Percentiles rank a stretch among this genome's conserved stretches.
Conservation (phyloP, 352 stramenopile genomes). For the Phytophthora cactorum region DNA sequence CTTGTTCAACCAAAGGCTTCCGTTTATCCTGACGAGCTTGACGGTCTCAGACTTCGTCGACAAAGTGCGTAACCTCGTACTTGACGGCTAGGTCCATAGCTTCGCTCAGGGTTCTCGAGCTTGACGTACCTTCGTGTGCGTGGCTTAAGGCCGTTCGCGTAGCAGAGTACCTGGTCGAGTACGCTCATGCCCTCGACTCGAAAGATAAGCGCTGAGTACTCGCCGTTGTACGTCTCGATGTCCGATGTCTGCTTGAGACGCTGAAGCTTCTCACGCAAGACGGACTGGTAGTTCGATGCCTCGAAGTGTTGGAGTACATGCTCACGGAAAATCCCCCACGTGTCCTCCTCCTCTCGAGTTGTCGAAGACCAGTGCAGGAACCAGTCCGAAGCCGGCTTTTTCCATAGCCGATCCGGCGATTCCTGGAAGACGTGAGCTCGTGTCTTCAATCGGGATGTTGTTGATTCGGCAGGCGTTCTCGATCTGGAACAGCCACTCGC, state of each 20-base stretch:
- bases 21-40: no score
- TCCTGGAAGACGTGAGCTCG: not conserved
- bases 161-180: not conserved
- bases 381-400: not conserved
- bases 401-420: not conserved
- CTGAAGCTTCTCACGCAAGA: constrained; percentile 2
- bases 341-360: not conserved
- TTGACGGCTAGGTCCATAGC: constrained; percentile 10
- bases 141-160: constrained; percentile 5
- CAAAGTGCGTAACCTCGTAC: constrained; percentile 7
- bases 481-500: no score
- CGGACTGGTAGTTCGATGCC: constrained; percentile 9
- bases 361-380: constrained; percentile 14
- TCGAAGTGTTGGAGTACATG: not conserved
- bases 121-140: constrained; percentile 6
- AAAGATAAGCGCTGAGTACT: not conserved
- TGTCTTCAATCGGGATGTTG: no score
- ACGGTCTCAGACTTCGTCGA: not conserved
- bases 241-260: constrained; percentile 3
- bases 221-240: constrained; percentile 11
- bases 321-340: constrained; percentile 7
- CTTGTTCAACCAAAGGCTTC: no score
- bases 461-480: no score
- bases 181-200: constrained; percentile 6
- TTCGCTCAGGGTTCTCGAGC: not conserved